Percentiles rank a stretch among this genome's conserved stretches.
These are phyloP conservation scores for Podospora bellae-mahoneyi DNA, from an alignment of 495 filamentous ascomycete species.

Conservation along the genomic window DNA sequence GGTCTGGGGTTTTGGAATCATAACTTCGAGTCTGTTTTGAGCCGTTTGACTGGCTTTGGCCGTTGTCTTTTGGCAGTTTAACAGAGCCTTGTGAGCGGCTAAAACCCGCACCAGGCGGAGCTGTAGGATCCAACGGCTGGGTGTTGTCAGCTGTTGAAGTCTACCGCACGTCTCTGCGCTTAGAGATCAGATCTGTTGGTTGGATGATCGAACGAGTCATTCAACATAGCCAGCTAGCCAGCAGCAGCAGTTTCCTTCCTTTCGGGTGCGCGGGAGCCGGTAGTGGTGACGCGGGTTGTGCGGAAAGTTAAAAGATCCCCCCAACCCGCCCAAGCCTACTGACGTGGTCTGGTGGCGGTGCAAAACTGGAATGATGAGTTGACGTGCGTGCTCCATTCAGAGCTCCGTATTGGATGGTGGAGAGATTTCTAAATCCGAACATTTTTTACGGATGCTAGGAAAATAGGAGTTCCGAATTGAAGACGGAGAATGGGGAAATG, in stretches of 20 bases:
- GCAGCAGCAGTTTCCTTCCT: neutral
- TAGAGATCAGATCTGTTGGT: neutral
- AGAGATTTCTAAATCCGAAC: neutral
- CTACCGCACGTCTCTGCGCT: neutral
- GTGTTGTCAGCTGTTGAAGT: neutral
- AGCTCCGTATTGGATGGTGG: neutral
- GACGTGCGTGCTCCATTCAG: neutral
- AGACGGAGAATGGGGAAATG: neutral
- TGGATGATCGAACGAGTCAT: neutral
- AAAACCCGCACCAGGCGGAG: neutral
- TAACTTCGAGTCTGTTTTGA: neutral
- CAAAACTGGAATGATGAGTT: neutral
- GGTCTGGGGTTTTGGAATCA: neutral
- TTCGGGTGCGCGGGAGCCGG: neutral
- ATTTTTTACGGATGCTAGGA: neutral
- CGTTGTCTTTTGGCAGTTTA: neutral
- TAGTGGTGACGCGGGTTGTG: neutral
- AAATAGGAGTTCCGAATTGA: neutral
- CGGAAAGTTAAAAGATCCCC: neutral
- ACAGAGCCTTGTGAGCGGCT: neutral
- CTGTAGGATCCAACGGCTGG: neutral
- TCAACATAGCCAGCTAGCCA: neutral
- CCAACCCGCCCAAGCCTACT: neutral
- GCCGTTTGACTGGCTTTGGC: neutral
- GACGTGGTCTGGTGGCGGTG: neutral